Percentiles rank a stretch among this genome's conserved stretches.
Conservation (phyloP, 2,329 filamentous ascomycete species). For the Zymoseptoria tritici region DNA sequence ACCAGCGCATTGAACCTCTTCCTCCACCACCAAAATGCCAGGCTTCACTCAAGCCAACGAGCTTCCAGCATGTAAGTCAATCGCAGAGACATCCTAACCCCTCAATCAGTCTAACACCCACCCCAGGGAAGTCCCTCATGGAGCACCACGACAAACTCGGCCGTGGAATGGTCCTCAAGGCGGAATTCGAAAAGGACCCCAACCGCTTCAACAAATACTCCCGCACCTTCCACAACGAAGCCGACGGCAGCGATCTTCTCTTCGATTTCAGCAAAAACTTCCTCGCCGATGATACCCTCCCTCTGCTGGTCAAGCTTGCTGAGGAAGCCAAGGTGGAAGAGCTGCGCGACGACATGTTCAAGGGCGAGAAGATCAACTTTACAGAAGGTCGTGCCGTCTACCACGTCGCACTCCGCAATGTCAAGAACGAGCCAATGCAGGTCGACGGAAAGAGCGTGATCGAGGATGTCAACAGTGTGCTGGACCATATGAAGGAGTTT, state of each 20-base stretch:
- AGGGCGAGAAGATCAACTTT: slow-evolving; percentile 98
- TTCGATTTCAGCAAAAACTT: slow-evolving; percentile 99
- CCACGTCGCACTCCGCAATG: slow-evolving; percentile 89
- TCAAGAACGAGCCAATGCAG: slow-evolving; percentile 69
- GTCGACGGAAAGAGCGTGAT: slow-evolving; percentile 92
- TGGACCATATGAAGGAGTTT: slow-evolving; percentile 98
- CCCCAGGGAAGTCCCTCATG: slow-evolving; percentile 64
- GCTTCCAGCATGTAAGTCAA: slow-evolving; percentile 63
- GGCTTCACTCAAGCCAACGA: slow-evolving; percentile 77
- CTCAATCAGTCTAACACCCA: not conserved
- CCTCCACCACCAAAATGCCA: slow-evolving; percentile 39
- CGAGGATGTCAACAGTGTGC: slow-evolving; percentile 80
- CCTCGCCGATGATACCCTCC: slow-evolving; percentile 82
- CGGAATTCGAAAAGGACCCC: slow-evolving; percentile 83
- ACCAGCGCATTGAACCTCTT: not conserved
- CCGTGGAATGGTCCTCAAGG: slow-evolving; percentile 85
- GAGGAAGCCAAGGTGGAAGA: slow-evolving; percentile 86
- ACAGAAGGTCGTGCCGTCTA: slow-evolving; percentile 95
- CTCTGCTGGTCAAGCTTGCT: slow-evolving; percentile 79
- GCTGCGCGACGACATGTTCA: slow-evolving; percentile 96
- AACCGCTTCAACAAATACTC: slow-evolving; percentile 85
- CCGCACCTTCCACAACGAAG: slow-evolving; percentile 70
- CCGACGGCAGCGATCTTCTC: slow-evolving; percentile 76
- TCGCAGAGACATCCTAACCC: too few relatives aligned
- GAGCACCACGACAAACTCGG: slow-evolving; percentile 79